Conservation (phyloP, 129 eudicot species). For the Saussurea involucrata region DNA sequence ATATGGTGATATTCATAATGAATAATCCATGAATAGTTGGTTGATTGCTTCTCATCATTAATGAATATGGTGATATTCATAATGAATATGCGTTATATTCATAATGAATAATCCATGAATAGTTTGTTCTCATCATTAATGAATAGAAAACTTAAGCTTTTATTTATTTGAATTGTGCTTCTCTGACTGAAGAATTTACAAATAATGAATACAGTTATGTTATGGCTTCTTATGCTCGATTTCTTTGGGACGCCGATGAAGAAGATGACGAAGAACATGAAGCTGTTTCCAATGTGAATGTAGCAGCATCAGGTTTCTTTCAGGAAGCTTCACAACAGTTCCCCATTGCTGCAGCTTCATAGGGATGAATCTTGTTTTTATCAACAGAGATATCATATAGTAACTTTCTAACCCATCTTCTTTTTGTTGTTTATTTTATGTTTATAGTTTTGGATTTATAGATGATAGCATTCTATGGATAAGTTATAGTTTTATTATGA, state of each 20-base stretch:
- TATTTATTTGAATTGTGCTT: background rate
- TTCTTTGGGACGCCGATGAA: constrained; percentile 72
- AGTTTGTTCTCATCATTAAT: background rate
- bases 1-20: too few relatives aligned
- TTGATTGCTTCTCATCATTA: background rate
- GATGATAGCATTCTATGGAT: background rate
- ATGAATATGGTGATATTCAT: background rate
- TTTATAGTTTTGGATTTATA: background rate
- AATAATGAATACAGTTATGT: constrained; percentile 49
- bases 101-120: background rate
- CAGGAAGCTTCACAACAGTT: constrained; percentile 39
- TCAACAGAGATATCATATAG: constrained; percentile 18
- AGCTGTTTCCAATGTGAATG: background rate
- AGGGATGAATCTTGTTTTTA: constrained; percentile 8
- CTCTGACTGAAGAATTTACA: background rate
- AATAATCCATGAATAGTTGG: too few relatives aligned
- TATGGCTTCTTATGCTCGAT: constrained; percentile 68
- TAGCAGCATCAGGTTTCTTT: constrained; percentile 22
- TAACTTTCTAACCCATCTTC: constrained; percentile 30
- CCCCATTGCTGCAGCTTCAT: constrained; percentile 46
- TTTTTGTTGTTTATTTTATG: constrained; percentile 15
- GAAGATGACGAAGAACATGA: constrained; percentile 46
- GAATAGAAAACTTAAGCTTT: background rate
- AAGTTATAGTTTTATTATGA: constrained; percentile 8
- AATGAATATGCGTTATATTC: background rate